A percentile compares a stretch with the other conserved stretches of the same genome.
These are phyloP conservation scores for Talaromyces adpressus DNA, from an alignment of 495 filamentous ascomycete genomes.

Conservation along the genomic window DNA sequence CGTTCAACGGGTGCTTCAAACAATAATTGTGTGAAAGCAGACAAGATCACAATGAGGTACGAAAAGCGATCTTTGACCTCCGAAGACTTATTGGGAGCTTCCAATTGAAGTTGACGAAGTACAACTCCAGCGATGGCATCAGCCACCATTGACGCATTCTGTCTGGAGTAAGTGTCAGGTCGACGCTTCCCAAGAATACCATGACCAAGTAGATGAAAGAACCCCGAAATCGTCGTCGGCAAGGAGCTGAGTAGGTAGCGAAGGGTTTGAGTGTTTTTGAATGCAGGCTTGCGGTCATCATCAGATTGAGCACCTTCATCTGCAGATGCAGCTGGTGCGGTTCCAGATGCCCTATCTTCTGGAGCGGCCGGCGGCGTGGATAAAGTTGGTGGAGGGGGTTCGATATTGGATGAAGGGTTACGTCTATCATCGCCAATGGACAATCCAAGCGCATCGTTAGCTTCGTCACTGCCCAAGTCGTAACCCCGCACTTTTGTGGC, in stretches of 20 bases:
- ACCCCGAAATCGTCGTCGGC: slow-evolving; percentile 61
- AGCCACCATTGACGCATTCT: slow-evolving; percentile 64
- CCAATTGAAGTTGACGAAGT: slow-evolving; percentile 55
- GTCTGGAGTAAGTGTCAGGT: slow-evolving; percentile 54
- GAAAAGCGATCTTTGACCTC: slow-evolving; percentile 50
- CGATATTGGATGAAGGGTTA: slow-evolving; percentile 13
- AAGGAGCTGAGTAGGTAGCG: slow-evolving; percentile 70
- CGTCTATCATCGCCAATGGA: slow-evolving; percentile 13
- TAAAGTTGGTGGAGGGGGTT: slow-evolving; percentile 8
- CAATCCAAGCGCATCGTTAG: slow-evolving; percentile 29
- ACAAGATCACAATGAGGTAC: slow-evolving; percentile 75
- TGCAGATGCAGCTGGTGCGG: slow-evolving; percentile 19
- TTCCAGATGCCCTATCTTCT: not conserved
- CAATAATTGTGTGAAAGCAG: slow-evolving; percentile 68
- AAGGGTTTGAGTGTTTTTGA: slow-evolving; percentile 72
- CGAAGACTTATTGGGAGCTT: slow-evolving; percentile 31
- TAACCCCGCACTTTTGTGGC: slow-evolving; percentile 48
- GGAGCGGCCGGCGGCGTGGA: slow-evolving; percentile 15
- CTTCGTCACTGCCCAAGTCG: slow-evolving; percentile 37
- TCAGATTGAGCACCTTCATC: slow-evolving; percentile 31
- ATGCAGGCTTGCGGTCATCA: slow-evolving; percentile 47
- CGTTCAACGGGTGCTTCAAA: slow-evolving; percentile 62
- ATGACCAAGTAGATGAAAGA: slow-evolving; percentile 76
- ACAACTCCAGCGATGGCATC: slow-evolving; percentile 69
- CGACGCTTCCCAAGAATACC: slow-evolving; percentile 65